These are phyloP conservation scores for Kwoniella dejecticola DNA, from an alignment of 768 basidiomycete genomes.

Conservation along the genomic window DNA sequence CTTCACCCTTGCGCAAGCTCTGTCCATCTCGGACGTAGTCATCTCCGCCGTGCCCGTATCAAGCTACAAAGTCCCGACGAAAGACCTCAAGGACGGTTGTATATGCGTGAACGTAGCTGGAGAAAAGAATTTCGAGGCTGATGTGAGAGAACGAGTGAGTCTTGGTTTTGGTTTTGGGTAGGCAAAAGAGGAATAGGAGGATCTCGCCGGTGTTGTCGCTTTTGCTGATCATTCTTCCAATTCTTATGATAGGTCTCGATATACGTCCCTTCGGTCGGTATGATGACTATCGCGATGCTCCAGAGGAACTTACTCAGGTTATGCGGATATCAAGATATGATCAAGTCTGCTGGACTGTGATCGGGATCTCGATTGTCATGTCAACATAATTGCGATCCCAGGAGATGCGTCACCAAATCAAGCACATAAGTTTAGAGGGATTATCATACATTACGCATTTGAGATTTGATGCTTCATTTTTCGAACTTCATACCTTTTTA, in stretches of 20 bases:
- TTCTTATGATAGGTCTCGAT: conserved; percentile 73
- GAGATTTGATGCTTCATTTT: too few species aligned
- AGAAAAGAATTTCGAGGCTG: conserved; percentile 94
- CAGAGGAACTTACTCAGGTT: conserved; percentile 74
- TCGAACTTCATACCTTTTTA: too few species aligned
- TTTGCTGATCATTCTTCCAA: neutral
- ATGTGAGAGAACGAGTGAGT: conserved; percentile 84
- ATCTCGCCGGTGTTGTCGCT: neutral
- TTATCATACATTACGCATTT: too few species aligned
- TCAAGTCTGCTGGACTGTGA: conserved; percentile 22
- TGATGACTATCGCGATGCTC: conserved; percentile 97
- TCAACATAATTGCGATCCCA: too few species aligned
- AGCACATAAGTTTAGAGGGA: too few species aligned
- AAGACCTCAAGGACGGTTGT: conserved; percentile 88
- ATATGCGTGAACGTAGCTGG: conserved; percentile 88
- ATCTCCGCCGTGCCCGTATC: conserved; percentile 87
- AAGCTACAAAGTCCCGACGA: conserved; percentile 84
- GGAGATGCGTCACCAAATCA: too few species aligned
- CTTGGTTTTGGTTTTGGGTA: conserved; percentile 7
- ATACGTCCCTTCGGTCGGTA: conserved; percentile 95
- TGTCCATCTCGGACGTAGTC: conserved; percentile 86
- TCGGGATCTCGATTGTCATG: too few species aligned
- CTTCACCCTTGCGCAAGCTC: conserved; percentile 73
- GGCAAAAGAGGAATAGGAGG: too few species aligned
- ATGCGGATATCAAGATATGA: conserved; percentile 50